A percentile compares a stretch with the other conserved stretches of the same genome.
Conservation (phyloP, 169 alveolate genomes). For the Plasmodium relictum region DNA sequence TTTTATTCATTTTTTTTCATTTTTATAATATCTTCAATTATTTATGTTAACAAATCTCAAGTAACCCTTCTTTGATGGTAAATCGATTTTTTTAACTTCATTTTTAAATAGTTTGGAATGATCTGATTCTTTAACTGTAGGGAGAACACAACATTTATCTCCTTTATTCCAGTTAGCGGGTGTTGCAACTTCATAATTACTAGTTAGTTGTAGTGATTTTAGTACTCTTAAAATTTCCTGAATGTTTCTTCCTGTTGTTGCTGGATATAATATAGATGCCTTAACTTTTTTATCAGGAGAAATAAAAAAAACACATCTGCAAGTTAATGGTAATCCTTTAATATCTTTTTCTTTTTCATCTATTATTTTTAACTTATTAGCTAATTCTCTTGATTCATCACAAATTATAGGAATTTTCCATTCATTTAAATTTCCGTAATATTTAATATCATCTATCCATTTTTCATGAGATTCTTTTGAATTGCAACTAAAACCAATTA, state of each 20-base stretch:
- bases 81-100: slow-evolving; percentile 57
- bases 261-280: slow-evolving; percentile 86
- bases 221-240: slow-evolving; percentile 85
- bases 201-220: slow-evolving; percentile 83
- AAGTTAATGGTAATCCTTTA: slow-evolving; percentile 85
- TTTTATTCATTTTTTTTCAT: background rate
- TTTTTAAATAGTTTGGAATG: slow-evolving; percentile 64
- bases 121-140: slow-evolving; percentile 74
- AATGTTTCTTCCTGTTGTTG: slow-evolving; percentile 87
- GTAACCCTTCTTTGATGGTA: slow-evolving; percentile 73
- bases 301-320: slow-evolving; percentile 83
- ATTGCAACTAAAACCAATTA: slow-evolving; percentile 84
- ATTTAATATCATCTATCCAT: slow-evolving; percentile 66
- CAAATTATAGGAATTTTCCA: slow-evolving; percentile 79
- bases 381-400: slow-evolving; percentile 51
- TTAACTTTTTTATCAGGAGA: slow-evolving; percentile 81
- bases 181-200: slow-evolving; percentile 81
- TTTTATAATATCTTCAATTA: background rate
- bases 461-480: slow-evolving; percentile 78
- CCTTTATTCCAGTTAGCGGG: slow-evolving; percentile 83
- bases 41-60: slow-evolving; percentile 41
- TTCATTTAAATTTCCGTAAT: slow-evolving; percentile 33
- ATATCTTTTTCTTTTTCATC: slow-evolving; percentile 84
- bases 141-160: slow-evolving; percentile 78
- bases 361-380: slow-evolving; percentile 80